phyloP scores from a whole-genome alignment of 805 yeast genomes.

The Metschnikowia lunata region DNA sequence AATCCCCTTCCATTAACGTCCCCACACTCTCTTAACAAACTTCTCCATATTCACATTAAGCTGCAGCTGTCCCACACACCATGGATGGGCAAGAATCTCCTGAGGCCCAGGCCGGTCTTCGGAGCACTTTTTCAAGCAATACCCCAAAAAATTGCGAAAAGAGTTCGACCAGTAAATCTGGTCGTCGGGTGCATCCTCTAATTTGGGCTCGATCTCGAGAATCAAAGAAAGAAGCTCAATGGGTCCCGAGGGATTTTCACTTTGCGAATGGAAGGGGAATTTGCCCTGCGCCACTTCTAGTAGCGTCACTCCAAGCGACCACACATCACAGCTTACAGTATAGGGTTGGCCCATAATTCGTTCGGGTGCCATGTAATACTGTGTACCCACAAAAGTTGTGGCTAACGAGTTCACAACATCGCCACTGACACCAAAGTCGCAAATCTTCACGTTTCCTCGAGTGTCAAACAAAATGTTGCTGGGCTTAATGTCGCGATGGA shows the following conservation, averaged over 20 bases:
- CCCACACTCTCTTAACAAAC: constrained; percentile 76
- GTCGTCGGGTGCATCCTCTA: constrained; percentile 71
- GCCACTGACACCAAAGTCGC: constrained; percentile 98
- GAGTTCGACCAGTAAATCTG: constrained; percentile 78
- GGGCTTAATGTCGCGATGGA: constrained; percentile 95
- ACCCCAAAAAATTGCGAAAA: constrained; percentile 76
- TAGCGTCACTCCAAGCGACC: constrained; percentile 92
- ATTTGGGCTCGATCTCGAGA: constrained; percentile 73
- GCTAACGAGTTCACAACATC: constrained; percentile 94
- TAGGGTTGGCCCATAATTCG: constrained; percentile 94
- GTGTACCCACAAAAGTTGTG: constrained; percentile 95
- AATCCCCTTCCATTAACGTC: too few species aligned
- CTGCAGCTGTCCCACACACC: constrained; percentile 76
- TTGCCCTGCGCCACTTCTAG: constrained; percentile 90
- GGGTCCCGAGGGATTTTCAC: constrained; percentile 48
- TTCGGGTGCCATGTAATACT: constrained; percentile 98
- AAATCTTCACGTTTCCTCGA: constrained; percentile 80
- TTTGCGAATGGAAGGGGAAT: constrained; percentile 60
- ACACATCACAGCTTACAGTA: constrained; percentile 90
- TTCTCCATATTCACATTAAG: constrained; percentile 80
- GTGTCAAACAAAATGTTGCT: constrained; percentile 79
- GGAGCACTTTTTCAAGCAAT: constrained; percentile 77
- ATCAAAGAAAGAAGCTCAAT: constrained; percentile 81
- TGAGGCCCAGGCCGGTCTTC: constrained; percentile 84
- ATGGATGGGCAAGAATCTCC: constrained; percentile 90